These are phyloP conservation scores for Xylariaceae sp. DNA, from an alignment of 2,329 filamentous ascomycete species.

Conservation along the genomic window DNA sequence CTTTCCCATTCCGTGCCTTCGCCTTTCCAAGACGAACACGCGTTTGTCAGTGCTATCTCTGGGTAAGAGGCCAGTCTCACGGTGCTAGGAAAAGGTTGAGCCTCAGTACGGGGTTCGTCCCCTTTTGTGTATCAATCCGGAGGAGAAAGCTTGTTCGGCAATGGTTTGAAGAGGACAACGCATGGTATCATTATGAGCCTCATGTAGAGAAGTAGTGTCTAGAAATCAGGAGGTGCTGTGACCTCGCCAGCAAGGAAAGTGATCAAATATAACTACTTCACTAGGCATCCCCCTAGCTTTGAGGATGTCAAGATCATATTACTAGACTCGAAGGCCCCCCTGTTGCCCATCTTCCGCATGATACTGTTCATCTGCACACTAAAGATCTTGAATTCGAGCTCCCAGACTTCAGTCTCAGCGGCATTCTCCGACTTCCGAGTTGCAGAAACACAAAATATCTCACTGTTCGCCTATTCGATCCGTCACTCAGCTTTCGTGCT, in stretches of 20 bases:
- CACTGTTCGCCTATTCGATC: neutral
- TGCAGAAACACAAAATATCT: neutral
- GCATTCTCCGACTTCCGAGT: slow-evolving; percentile 6
- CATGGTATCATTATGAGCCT: no score
- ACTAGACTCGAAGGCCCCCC: slow-evolving; percentile 46
- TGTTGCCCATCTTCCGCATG: slow-evolving; percentile 52
- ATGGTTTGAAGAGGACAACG: no score
- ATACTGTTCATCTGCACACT: slow-evolving; percentile 52
- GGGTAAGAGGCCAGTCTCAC: no score
- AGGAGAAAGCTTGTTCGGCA: no score
- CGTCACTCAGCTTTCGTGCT: neutral
- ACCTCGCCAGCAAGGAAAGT: neutral
- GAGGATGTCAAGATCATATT: slow-evolving; percentile 55
- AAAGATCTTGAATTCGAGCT: slow-evolving; percentile 36
- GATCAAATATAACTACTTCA: no score
- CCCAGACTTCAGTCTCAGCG: slow-evolving; percentile 26
- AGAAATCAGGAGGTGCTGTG: neutral
- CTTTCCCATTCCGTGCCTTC: no score
- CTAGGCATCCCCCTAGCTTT: slow-evolving; percentile 39
- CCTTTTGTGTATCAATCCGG: no score
- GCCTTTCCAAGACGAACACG: no score
- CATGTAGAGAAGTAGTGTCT: no score
- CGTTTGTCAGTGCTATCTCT: no score
- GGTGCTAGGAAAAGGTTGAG: no score
- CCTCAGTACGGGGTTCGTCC: no score